Conservation (phyloP, 768 basidiomycete genomes). For the Phylloporus arenicola region DNA sequence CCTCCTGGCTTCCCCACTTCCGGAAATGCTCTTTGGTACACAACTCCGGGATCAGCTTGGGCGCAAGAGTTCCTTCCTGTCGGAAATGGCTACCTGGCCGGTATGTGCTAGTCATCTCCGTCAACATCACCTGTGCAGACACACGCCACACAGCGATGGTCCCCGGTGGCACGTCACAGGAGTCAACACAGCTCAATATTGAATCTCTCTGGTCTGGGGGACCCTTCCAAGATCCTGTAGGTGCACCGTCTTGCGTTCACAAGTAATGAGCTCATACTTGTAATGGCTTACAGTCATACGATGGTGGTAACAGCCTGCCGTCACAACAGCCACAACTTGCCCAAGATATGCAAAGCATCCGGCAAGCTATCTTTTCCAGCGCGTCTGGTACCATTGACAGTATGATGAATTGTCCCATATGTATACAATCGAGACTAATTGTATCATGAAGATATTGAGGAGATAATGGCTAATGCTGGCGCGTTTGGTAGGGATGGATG, state of each 20-base stretch:
- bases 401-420: conserved; percentile 19
- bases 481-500: conserved; percentile 49
- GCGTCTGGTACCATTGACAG: conserved; percentile 55
- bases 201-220: conserved; percentile 76
- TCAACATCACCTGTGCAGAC: neutral
- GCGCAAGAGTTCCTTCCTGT: conserved; percentile 58
- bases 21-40: conserved; percentile 77
- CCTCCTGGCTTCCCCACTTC: conserved; percentile 56
- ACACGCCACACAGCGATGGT: conserved; percentile 47
- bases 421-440: neutral
- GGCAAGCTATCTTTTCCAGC: conserved; percentile 53
- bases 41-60: conserved; percentile 49
- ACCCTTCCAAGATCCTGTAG: conserved; percentile 59
- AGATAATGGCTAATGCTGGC: conserved; percentile 49
- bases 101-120: conserved; percentile 27
- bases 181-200: conserved; percentile 65
- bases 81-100: conserved; percentile 70
- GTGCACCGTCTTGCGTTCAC: conserved; percentile 9
- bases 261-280: neutral
- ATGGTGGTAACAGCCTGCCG: conserved; percentile 61
- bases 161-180: conserved; percentile 54
- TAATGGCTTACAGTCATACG: conserved; percentile 41
- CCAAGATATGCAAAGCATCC: conserved; percentile 46
- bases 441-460: conserved; percentile 42
- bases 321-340: conserved; percentile 42